Conservation (phyloP, 1,284 basidiomycete genomes). For the Sanghuangporus baumii region DNA sequence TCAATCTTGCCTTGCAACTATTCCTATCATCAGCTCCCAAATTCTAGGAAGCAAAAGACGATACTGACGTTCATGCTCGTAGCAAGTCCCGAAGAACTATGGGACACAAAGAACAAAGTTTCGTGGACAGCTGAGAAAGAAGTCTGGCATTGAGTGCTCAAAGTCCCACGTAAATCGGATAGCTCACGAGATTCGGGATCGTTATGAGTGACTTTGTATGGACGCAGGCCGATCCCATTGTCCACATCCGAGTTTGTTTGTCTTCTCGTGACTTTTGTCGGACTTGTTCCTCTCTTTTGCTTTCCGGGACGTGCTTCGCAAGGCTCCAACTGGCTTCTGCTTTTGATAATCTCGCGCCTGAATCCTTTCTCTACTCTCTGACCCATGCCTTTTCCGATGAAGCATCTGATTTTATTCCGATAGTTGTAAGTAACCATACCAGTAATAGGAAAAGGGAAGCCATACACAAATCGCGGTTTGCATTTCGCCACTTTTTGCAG, state of each 20-base stretch:
- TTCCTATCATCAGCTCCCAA: background rate
- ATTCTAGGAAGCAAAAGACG: background rate
- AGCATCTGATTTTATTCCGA: constrained; percentile 28
- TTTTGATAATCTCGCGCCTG: constrained; percentile 17
- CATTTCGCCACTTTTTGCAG: constrained; percentile 49
- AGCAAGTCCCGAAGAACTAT: constrained; percentile 65
- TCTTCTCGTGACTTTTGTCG: background rate
- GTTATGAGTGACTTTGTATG: constrained; percentile 41
- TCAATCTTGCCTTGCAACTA: constrained; percentile 29
- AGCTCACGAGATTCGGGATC: constrained; percentile 9
- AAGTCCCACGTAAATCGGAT: background rate
- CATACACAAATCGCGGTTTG: constrained; percentile 46
- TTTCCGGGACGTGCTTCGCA: background rate
- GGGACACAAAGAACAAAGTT: constrained; percentile 60
- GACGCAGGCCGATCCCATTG: constrained; percentile 37
- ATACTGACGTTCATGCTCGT: constrained; percentile 23
- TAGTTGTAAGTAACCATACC: constrained; percentile 50
- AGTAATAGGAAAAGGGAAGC: constrained; percentile 39
- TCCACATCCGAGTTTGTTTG: background rate
- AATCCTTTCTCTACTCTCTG: constrained; percentile 34
- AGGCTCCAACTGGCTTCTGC: background rate
- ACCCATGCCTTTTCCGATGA: constrained; percentile 44
- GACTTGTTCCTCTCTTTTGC: background rate
- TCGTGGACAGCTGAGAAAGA: constrained; percentile 28
- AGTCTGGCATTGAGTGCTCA: background rate